Conservation (phyloP, 495 filamentous ascomycete species). For the Lentithecium fluviatile region DNA sequence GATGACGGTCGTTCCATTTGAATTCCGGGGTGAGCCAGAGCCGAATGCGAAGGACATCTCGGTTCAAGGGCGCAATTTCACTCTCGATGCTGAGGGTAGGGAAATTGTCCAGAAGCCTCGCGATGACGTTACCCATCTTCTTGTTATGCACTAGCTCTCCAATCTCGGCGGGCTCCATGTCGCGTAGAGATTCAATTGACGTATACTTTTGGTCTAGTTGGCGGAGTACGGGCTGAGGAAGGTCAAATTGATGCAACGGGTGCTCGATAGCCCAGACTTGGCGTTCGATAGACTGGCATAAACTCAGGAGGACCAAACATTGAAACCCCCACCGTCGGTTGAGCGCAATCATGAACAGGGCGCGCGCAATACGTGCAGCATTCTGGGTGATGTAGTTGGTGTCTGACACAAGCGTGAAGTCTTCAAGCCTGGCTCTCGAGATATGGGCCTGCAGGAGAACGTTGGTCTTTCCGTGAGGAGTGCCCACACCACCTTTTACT, state of each 20-base stretch:
- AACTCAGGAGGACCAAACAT: conserved; percentile 79
- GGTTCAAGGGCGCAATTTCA: conserved; percentile 92
- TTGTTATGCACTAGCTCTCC: conserved; percentile 89
- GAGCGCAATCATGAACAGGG: conserved; percentile 94
- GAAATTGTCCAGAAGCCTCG: conserved; percentile 83
- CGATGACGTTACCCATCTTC: conserved; percentile 75
- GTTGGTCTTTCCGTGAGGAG: conserved; percentile 88
- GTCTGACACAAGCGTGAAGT: conserved; percentile 90
- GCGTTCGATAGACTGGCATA: conserved; percentile 96
- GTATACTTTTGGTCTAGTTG: conserved; percentile 76
- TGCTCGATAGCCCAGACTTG: conserved; percentile 90
- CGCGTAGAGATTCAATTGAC: conserved; percentile 76
- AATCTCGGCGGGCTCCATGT: conserved; percentile 91
- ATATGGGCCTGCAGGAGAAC: conserved; percentile 94
- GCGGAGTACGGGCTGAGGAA: conserved; percentile 76
- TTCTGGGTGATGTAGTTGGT: conserved; percentile 95
- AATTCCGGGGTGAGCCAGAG: conserved; percentile 87
- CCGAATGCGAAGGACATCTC: conserved; percentile 86
- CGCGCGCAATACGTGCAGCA: conserved; percentile 86
- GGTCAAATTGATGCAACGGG: conserved; percentile 90
- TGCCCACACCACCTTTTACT: conserved; percentile 70
- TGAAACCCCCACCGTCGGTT: conserved; percentile 94
- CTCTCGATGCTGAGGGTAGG: conserved; percentile 85
- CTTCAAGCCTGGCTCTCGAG: conserved; percentile 80
- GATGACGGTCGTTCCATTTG: conserved; percentile 90